phyloP scores from a whole-genome alignment of 164 flowering plant genomes.

The Nelumbo lutea region DNA sequence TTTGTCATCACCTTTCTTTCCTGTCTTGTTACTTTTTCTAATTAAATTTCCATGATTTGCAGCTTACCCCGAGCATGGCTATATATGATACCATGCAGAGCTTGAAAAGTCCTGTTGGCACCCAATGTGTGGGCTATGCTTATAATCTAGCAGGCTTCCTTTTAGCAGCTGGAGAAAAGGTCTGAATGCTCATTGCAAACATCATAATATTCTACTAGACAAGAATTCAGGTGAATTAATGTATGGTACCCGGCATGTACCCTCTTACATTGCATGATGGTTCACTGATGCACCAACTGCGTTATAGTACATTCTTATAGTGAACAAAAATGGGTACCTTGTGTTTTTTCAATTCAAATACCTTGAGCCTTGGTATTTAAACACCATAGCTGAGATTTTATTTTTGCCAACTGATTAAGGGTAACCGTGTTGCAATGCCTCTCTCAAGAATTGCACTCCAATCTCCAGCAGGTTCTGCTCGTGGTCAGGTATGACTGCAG shows the following conservation, averaged over 20 bases:
- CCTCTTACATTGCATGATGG: neutral
- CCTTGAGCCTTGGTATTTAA: neutral
- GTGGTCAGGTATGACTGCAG: conserved; percentile 70
- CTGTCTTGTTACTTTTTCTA: neutral
- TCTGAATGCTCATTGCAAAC: conserved; percentile 17
- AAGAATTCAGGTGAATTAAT: neutral
- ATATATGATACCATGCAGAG: conserved; percentile 86
- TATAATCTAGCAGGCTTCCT: conserved; percentile 71
- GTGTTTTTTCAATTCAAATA: neutral
- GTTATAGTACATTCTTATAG: neutral
- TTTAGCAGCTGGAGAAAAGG: conserved; percentile 95
- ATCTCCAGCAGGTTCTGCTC: conserved; percentile 87
- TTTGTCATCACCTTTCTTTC: neutral
- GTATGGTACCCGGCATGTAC: neutral
- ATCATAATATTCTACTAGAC: conserved; percentile 5
- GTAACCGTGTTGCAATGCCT: conserved; percentile 75
- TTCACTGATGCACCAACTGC: neutral
- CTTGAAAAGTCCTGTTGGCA: conserved; percentile 73
- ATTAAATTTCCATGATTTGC: conserved; percentile 21
- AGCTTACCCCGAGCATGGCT: conserved; percentile 85
- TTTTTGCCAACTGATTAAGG: conserved; percentile 39
- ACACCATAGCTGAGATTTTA: neutral
- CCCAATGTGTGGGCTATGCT: conserved; percentile 74
- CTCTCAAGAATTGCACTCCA: conserved; percentile 61
- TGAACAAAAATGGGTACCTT: neutral